Evolutionary conservation across 768 basidiomycete species (phyloP), one percentile per base, ranked within the genome.

Genomic region (Lactarius akahatsu): DNA sequence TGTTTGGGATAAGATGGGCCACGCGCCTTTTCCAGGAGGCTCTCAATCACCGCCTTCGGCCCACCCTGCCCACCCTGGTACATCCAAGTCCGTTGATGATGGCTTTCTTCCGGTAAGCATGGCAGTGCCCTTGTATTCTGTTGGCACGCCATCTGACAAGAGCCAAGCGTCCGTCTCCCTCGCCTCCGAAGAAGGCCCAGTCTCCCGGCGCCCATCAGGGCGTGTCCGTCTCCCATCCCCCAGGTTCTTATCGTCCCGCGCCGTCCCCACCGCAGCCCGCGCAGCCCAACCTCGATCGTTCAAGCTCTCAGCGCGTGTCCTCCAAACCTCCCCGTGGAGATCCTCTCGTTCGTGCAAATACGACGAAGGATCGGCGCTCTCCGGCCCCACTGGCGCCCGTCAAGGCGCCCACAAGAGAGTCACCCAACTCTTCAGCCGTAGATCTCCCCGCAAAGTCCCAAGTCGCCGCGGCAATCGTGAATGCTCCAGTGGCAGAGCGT

Each of bases 1-100:
- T 72, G 87, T 87, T 38, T 94, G 91, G 92, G 91, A 91, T 77
- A 94, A 94, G 82, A 83, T 93, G 77, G 90, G 87, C 36, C 72
- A 74, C 36, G 71, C 74, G 8, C 66, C 75, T n/a, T 61, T 71
- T 8, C 72, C 75, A 30, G 66, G 66, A 40, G 3, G 62, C 47
- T 73, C 73, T 28, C 64, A 71, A 41, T 70, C 69, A 7, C 62
- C 68, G 23, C 66, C 68, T 1, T 43, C 67, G 3, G 26, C 57
- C 3, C 67, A 63, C 13, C 59, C 61, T 36, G 62, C 66, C 61
- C 52, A 20, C 38, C 34, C 41, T 57, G 74, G 72, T 15, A 57
- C 62, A 65, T 75, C 79, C 65, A 77, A 76, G 43, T 78, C 77
- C 59, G 68, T 77, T 5, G 85, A 86, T 45, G 82, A 84, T 43